Conservation (phyloP, 2,329 filamentous ascomycete genomes). For the Cladorrhinum sp. region DNA sequence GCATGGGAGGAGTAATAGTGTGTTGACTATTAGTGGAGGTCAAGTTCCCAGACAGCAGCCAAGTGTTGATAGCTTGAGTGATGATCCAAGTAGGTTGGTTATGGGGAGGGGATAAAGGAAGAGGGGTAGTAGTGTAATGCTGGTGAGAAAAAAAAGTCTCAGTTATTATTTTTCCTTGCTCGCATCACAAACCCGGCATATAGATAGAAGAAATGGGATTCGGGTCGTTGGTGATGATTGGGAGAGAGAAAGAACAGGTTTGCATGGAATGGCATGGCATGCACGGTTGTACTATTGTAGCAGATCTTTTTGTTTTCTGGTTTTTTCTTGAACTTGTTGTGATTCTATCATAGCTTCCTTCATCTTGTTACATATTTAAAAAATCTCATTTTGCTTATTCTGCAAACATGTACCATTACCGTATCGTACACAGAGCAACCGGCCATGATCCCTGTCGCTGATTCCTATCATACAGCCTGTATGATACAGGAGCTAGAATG, state of each 20-base stretch:
- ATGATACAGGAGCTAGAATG: not conserved
- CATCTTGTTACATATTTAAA: not conserved
- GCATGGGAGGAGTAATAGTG: slow-evolving; percentile 17
- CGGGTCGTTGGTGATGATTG: too few relatives aligned
- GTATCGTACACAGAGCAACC: too few relatives aligned
- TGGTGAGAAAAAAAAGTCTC: not conserved
- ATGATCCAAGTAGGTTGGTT: slow-evolving; percentile 27
- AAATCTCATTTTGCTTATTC: too few relatives aligned
- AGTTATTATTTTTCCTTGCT: not conserved
- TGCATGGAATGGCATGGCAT: too few relatives aligned
- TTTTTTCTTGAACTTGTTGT: not conserved
- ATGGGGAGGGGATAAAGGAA: slow-evolving; percentile 21
- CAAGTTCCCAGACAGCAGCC: slow-evolving; percentile 12
- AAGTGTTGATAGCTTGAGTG: slow-evolving; percentile 24
- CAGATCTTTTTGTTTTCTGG: not conserved
- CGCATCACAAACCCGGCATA: not conserved
- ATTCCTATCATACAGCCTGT: not conserved
- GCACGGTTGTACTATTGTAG: too few relatives aligned
- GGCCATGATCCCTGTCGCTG: not conserved
- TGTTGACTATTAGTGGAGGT: slow-evolving; percentile 16
- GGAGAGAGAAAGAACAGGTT: too few relatives aligned
- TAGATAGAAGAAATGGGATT: not conserved
- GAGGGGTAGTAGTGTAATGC: not conserved
- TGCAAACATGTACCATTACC: too few relatives aligned
- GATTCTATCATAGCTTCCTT: not conserved